Evolutionary conservation across 2,329 filamentous ascomycete species (phyloP).

Genomic region (Blastomyces parvus): DNA sequence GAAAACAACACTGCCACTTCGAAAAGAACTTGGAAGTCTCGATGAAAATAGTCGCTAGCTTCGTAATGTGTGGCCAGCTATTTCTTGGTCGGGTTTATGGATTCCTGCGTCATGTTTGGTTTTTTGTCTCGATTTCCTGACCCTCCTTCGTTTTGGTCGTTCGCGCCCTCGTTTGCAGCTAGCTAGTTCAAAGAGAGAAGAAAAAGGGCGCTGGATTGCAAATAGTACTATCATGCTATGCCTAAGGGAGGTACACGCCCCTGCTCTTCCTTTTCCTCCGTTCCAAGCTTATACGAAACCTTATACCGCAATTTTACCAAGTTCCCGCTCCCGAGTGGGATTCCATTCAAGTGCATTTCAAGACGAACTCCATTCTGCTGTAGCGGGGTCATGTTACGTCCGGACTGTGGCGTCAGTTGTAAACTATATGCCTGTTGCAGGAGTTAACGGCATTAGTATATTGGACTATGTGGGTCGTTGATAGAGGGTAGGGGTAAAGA

Average conservation of each 20-base stretch:
- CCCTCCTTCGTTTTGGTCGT: slow-evolving; percentile 9
- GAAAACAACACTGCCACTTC: neutral
- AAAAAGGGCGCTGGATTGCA: neutral
- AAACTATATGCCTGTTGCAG: slow-evolving; percentile 61
- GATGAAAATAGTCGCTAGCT: neutral
- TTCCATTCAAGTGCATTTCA: slow-evolving; percentile 65
- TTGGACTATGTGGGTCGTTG: slow-evolving; percentile 8
- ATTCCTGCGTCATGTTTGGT: neutral
- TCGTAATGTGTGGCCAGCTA: neutral
- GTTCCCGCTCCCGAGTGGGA: slow-evolving; percentile 62
- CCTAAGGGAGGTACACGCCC: slow-evolving; percentile 75
- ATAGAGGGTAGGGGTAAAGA: slow-evolving; percentile 3
- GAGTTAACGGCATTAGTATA: slow-evolving; percentile 9
- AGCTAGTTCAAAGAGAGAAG: slow-evolving; percentile 12
- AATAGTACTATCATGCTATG: slow-evolving; percentile 46
- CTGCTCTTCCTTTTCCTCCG: slow-evolving; percentile 59
- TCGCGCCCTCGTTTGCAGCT: neutral
- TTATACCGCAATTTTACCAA: slow-evolving; percentile 87
- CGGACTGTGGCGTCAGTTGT: slow-evolving; percentile 74
- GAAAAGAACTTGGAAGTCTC: neutral
- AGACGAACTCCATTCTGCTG: slow-evolving; percentile 74
- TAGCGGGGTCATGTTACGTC: slow-evolving; percentile 60
- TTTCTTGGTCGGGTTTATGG: neutral
- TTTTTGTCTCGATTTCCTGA: neutral
- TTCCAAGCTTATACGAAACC: slow-evolving; percentile 64